Percentiles rank a stretch among this genome's conserved stretches.
Conservation (phyloP, 441 rosid species). For the Cnidoscolus chayamansa region DNA sequence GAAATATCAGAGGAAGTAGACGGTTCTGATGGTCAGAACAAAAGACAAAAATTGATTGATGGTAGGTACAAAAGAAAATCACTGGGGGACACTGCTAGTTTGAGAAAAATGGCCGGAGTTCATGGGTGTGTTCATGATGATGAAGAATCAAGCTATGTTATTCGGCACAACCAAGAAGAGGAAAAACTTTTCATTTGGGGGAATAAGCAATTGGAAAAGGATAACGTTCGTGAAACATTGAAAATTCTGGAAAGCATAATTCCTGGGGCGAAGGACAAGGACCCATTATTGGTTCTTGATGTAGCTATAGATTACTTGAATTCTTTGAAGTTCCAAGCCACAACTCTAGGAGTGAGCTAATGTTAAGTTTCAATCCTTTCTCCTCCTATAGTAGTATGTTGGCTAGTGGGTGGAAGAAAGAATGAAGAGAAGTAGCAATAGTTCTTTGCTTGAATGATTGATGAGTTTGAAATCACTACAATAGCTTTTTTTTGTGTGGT, state of each 20-base stretch:
- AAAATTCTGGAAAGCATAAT: constrained; percentile 58
- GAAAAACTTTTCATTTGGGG: constrained; percentile 33
- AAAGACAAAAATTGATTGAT: constrained; percentile 59
- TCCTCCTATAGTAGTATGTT: constrained; percentile 25
- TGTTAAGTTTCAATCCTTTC: constrained; percentile 22
- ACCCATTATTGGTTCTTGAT: constrained; percentile 62
- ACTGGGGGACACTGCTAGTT: constrained; percentile 28
- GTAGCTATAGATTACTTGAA: constrained; percentile 68
- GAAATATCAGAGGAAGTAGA: constrained; percentile 39
- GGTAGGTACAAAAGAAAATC: constrained; percentile 37
- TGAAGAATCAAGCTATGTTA: constrained; percentile 39
- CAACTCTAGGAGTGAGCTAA: constrained; percentile 41
- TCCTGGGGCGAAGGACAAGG: constrained; percentile 65
- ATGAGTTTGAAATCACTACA: constrained; percentile 38
- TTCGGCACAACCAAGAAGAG: constrained; percentile 28
- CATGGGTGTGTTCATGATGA: constrained; percentile 29
- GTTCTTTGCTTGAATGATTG: constrained; percentile 40
- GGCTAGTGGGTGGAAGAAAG: constrained; percentile 30
- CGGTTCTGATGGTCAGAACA: constrained; percentile 47
- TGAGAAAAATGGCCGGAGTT: constrained; percentile 28
- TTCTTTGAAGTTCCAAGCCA: constrained; percentile 49
- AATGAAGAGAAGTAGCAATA: constrained; percentile 13
- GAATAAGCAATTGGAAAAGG: constrained; percentile 42
- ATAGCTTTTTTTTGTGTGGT: constrained; percentile 27
- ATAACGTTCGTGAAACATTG: constrained; percentile 48